These are phyloP conservation scores for Magnusiomyces ingens DNA, from an alignment of 1,139 yeast species.

Conservation along the genomic window DNA sequence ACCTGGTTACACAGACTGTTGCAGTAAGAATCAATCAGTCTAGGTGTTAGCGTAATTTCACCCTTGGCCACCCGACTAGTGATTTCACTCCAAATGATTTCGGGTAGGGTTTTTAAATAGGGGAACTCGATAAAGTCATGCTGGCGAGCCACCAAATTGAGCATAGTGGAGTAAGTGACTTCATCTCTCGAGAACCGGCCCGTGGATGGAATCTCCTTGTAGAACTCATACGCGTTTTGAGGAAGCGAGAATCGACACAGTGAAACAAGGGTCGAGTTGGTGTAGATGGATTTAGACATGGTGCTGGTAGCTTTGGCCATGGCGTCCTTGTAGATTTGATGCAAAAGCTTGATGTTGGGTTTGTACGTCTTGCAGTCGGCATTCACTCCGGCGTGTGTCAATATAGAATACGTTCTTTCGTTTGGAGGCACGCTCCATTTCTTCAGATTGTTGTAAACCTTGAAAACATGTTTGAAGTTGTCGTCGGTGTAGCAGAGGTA, in stretches of 20 bases:
- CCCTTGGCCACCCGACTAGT: slow-evolving; percentile 3
- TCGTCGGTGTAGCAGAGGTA: slow-evolving; percentile 6
- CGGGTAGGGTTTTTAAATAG: slow-evolving; percentile 5
- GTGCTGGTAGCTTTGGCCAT: slow-evolving; percentile 5
- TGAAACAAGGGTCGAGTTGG: slow-evolving; percentile 12
- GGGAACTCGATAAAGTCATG: not conserved
- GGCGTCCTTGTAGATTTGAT: slow-evolving; percentile 10
- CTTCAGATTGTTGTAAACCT: slow-evolving; percentile 12
- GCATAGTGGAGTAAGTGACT: slow-evolving; percentile 14
- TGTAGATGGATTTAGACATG: slow-evolving; percentile 9
- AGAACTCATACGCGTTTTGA: slow-evolving; percentile 12
- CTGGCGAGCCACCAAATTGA: slow-evolving; percentile 12
- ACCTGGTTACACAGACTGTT: slow-evolving; percentile 11
- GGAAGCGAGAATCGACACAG: slow-evolving; percentile 7
- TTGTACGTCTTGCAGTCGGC: not conserved
- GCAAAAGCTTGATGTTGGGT: slow-evolving; percentile 8
- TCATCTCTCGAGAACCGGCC: slow-evolving; percentile 15
- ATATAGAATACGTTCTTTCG: slow-evolving; percentile 12
- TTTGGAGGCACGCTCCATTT: slow-evolving; percentile 15
- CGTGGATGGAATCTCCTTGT: slow-evolving; percentile 11
- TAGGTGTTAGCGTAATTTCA: slow-evolving; percentile 8
- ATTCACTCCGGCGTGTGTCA: slow-evolving; percentile 1
- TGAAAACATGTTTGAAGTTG: not conserved
- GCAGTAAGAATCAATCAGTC: slow-evolving; percentile 13
- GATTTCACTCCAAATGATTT: slow-evolving; percentile 13